A percentile compares a stretch with the other conserved stretches of the same genome.
Evolutionary conservation across 345 rosid species (phyloP).

Genomic region (Triadica sebifera): DNA sequence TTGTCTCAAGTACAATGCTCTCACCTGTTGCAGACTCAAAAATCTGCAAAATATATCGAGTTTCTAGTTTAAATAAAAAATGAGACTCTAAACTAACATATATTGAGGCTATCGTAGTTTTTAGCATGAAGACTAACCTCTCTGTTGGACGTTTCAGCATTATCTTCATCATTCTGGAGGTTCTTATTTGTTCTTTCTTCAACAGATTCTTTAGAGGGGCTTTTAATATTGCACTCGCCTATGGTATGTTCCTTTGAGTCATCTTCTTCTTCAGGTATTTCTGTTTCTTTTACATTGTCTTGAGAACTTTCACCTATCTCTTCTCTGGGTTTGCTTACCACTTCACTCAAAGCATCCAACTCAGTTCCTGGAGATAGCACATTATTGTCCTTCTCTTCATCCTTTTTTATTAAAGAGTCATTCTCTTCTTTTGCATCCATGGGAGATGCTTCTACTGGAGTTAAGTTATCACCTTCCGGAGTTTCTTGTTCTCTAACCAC

Average conservation of each 20-base stretch:
- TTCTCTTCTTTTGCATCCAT: neutral
- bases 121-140: slow-evolving; percentile 19
- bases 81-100: neutral
- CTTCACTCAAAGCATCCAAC: neutral
- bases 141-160: slow-evolving; percentile 6
- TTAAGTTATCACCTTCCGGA: neutral
- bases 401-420: neutral
- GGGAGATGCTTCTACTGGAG: neutral
- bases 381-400: neutral
- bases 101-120: neutral
- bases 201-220: slow-evolving; percentile 10
- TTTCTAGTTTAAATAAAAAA: slow-evolving; percentile 2
- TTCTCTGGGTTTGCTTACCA: neutral
- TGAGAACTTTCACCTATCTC: neutral
- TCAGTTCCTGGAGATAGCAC: slow-evolving; percentile 1
- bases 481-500: neutral
- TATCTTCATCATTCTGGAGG: slow-evolving; percentile 10
- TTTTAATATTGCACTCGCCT: neutral
- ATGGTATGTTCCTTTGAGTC: neutral
- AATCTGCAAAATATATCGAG: slow-evolving; percentile 15
- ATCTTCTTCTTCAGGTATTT: slow-evolving; percentile 13
- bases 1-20: slow-evolving; percentile 7
- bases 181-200: slow-evolving; percentile 9
- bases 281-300: slow-evolving; percentile 4
- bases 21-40: slow-evolving; percentile 6